phyloP scores from a whole-genome alignment of 495 filamentous ascomycete genomes.

The Cryomyces antarcticus region DNA sequence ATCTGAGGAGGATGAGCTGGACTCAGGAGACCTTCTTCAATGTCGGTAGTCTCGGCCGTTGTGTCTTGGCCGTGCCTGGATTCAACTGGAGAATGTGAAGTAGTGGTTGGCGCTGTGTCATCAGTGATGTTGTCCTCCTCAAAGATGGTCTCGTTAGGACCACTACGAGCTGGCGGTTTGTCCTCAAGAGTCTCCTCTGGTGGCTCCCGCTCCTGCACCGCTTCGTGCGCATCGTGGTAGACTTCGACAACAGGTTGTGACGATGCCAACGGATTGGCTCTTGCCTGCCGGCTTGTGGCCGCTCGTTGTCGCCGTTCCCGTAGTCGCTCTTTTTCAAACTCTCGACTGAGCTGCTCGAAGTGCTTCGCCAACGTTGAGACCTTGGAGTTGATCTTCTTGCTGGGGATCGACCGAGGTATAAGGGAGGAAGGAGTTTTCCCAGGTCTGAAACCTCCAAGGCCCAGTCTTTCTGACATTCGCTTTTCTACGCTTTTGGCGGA shows the following conservation, averaged over 20 bases:
- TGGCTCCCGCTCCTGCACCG: conserved; percentile 66
- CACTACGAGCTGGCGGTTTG: conserved; percentile 13
- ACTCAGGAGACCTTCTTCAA: conserved; percentile 28
- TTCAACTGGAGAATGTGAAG: background rate
- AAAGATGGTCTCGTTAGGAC: conserved; percentile 9
- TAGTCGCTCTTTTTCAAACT: conserved; percentile 88
- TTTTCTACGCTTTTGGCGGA: conserved; percentile 5
- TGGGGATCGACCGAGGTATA: conserved; percentile 71
- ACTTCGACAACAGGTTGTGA: conserved; percentile 92
- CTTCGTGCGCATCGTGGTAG: conserved; percentile 79
- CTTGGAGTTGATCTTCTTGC: conserved; percentile 42
- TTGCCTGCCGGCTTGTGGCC: conserved; percentile 57
- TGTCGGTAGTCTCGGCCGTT: conserved; percentile 21
- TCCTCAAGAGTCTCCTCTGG: conserved; percentile 37
- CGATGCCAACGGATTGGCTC: conserved; percentile 75
- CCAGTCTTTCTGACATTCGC: conserved; percentile 14
- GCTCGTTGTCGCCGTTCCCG: conserved; percentile 66
- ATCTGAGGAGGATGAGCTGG: conserved; percentile 27
- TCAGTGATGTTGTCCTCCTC: conserved; percentile 4
- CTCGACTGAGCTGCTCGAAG: conserved; percentile 87
- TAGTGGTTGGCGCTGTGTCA: background rate
- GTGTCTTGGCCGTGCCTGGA: background rate
- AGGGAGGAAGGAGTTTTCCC: conserved; percentile 28
- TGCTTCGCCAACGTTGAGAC: conserved; percentile 83
- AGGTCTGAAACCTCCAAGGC: conserved; percentile 7